Conservation (phyloP, 2,329 filamentous ascomycete genomes). For the Didymella lethalis region DNA sequence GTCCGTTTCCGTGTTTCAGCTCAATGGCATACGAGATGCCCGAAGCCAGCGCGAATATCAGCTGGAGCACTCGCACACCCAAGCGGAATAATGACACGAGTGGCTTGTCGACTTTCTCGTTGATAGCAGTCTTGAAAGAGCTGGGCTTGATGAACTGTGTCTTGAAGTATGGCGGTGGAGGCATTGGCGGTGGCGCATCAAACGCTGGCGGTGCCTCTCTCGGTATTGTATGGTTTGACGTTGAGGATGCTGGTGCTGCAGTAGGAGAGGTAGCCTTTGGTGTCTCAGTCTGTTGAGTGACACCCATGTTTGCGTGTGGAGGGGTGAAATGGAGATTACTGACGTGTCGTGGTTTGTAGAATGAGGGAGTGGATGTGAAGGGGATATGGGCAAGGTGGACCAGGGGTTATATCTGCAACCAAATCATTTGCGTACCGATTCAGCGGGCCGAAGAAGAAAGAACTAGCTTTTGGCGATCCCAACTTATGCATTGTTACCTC, state of each 20-base stretch:
- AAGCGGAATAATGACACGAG: constrained; percentile 32
- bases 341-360: background rate
- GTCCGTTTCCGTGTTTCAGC: constrained; percentile 18
- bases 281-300: background rate
- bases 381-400: background rate
- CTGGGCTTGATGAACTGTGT: constrained; percentile 27
- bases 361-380: background rate
- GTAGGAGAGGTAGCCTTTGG: background rate
- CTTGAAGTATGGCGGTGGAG: constrained; percentile 32
- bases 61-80: constrained; percentile 31
- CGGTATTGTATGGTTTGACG: background rate
- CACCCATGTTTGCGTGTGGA: background rate
- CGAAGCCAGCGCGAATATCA: constrained; percentile 35
- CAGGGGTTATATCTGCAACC: constrained; percentile 6
- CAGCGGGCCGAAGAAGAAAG: background rate
- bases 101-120: constrained; percentile 30
- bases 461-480: constrained; percentile 3
- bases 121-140: constrained; percentile 32
- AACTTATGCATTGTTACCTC: constrained; percentile 8
- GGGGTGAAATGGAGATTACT: background rate
- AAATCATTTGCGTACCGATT: background rate
- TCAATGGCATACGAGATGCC: constrained; percentile 38
- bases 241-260: background rate
- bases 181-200: constrained; percentile 22
- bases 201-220: background rate